These are phyloP conservation scores for Aspergillus cavernicola DNA, from an alignment of 495 filamentous ascomycete genomes.

Conservation along the genomic window DNA sequence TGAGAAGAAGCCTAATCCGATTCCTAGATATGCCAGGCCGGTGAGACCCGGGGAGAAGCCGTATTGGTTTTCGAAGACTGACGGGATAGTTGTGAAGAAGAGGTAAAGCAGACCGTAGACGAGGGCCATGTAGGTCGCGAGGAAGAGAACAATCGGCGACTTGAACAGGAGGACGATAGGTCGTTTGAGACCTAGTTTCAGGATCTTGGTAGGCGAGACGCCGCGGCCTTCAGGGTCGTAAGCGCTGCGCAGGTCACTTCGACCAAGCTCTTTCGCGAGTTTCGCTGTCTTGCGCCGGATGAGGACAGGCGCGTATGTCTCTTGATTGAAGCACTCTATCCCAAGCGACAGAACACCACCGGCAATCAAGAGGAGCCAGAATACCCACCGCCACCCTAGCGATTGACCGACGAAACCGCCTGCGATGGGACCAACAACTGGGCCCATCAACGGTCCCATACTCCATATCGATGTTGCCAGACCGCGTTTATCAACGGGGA, in stretches of 20 bases:
- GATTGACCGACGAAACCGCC: conserved; percentile 53
- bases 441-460: conserved; percentile 51
- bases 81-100: conserved; percentile 62
- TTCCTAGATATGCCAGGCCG: conserved; percentile 58
- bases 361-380: conserved; percentile 55
- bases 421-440: conserved; percentile 46
- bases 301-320: conserved; percentile 50
- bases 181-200: conserved; percentile 40
- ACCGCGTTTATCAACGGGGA: conserved; percentile 51
- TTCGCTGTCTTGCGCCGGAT: conserved; percentile 44
- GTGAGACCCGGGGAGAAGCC: conserved; percentile 51
- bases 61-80: conserved; percentile 58
- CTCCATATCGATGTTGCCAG: conserved; percentile 55
- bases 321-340: conserved; percentile 47
- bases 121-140: conserved; percentile 57
- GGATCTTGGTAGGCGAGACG: conserved; percentile 22
- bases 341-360: conserved; percentile 33
- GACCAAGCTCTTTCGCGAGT: conserved; percentile 40
- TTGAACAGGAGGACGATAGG: conserved; percentile 41
- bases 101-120: conserved; percentile 66
- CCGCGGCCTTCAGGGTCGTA: conserved; percentile 28
- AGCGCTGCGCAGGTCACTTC: conserved; percentile 40
- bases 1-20: conserved; percentile 53
- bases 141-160: conserved; percentile 49
- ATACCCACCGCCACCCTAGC: conserved; percentile 59